Percentiles rank a stretch among this genome's conserved stretches.
Conservation (phyloP, 139 green algal species). For the Chlorella sorokiniana region DNA sequence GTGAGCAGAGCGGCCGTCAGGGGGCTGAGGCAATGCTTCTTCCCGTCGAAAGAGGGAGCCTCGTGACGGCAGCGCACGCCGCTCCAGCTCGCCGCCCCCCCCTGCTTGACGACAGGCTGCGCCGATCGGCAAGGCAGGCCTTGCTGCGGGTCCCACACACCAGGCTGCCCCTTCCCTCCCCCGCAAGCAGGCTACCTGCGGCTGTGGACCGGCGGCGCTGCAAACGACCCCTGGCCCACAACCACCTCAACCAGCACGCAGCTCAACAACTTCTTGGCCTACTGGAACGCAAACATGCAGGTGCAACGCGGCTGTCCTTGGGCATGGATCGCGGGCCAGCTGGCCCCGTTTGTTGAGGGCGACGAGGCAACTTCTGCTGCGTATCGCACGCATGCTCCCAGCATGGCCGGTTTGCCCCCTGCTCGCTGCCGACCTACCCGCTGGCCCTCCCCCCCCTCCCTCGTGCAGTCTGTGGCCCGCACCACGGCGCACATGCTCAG, state of each 20-base stretch:
- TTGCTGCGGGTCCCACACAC: no score
- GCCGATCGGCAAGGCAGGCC: no score
- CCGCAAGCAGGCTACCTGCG: neutral
- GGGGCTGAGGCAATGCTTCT: no score
- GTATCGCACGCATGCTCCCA: no score
- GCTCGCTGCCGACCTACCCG: neutral
- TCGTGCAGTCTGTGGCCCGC: neutral
- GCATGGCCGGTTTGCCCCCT: no score
- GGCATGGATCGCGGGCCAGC: no score
- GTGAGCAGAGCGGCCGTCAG: neutral
- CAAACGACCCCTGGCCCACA: neutral
- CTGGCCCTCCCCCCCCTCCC: neutral
- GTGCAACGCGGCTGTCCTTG: neutral
- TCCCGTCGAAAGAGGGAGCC: neutral
- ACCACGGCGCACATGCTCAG: neutral
- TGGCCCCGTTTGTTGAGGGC: no score
- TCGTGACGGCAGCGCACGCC: no score
- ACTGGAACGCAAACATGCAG: conserved; percentile 24
- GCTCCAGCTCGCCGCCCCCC: no score
- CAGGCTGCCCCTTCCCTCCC: neutral
- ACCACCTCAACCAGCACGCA: neutral
- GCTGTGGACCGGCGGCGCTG: neutral
- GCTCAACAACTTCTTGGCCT: neutral
- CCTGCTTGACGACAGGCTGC: no score
- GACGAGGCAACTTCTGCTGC: no score